A percentile compares a stretch with the other conserved stretches of the same genome.
Conservation (phyloP, 192 early-diverging fungal species). For the Linderina pennispora region DNA sequence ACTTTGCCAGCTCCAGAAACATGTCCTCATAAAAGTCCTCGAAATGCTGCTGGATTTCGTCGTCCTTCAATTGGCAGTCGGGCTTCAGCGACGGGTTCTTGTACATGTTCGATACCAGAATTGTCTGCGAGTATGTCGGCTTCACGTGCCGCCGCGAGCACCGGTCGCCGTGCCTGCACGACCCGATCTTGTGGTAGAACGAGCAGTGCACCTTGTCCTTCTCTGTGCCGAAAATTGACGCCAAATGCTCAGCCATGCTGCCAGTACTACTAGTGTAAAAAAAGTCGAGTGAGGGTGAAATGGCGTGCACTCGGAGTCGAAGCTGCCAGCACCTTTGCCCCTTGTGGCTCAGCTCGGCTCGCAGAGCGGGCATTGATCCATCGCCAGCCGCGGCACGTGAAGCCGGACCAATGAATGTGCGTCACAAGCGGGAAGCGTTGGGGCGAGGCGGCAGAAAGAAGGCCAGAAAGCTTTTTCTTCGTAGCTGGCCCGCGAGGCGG, state of each 20-base stretch:
- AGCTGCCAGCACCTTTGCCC: too few relatives aligned
- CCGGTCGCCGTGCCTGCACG: slow-evolving; percentile 95
- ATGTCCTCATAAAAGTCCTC: slow-evolving; percentile 96
- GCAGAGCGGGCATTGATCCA: background rate
- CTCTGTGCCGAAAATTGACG: slow-evolving; percentile 94
- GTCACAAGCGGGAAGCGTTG: background rate
- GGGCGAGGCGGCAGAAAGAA: too few relatives aligned
- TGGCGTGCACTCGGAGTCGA: background rate
- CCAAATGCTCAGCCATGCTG: slow-evolving; percentile 74
- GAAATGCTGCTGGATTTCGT: slow-evolving; percentile 63
- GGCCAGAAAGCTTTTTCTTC: too few relatives aligned
- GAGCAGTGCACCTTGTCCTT: slow-evolving; percentile 99
- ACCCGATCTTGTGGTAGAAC: slow-evolving; percentile 99
- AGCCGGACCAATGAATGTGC: background rate
- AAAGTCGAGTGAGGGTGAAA: too few relatives aligned
- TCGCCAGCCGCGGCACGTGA: background rate
- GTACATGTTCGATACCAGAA: slow-evolving; percentile 93
- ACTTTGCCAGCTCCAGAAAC: slow-evolving; percentile 92
- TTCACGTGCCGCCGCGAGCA: slow-evolving; percentile 97
- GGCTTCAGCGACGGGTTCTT: slow-evolving; percentile 72
- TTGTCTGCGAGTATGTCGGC: slow-evolving; percentile 92
- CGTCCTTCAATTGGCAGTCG: slow-evolving; percentile 70
- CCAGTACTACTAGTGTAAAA: slow-evolving; percentile 2
- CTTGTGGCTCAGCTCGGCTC: background rate
- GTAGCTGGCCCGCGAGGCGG: too few relatives aligned